Base-by-base conservation (phyloP, 495 filamentous ascomycete genomes). In the Opeltia flavorubescens region DNA sequence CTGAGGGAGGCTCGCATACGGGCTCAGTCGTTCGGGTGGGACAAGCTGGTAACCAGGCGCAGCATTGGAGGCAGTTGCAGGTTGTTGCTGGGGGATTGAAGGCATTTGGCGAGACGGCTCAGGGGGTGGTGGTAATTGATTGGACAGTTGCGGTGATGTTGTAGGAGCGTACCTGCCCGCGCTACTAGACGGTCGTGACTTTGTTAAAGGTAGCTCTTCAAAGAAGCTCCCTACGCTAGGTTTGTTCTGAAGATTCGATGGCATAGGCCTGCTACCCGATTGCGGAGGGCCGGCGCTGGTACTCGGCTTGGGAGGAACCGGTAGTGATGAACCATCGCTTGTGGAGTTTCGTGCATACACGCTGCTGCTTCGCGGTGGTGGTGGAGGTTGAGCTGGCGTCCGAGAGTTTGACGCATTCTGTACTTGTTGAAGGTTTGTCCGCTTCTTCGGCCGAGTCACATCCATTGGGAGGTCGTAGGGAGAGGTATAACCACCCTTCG, bases 381-480 rank as follows among this genome's bases (percentile, higher is more conserved):
- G 66, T 18, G 61, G 62, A 18, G 71, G 68, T 28, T 68, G 65
- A 15, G 68, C 67, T 5, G 68, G 62, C 40, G 54, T 45, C 46
- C 54, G 34, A 53, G 51, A 36, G 59, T 61, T 39, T 38, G 54
- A 50, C 15, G 17, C 43, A 27, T 27, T 44, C 36, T 43, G 48
- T 56, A 62, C 44, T 30, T 67, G 65, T 34, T 66, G 66, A 43
- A 61, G 62, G 46, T 65, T 74, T 40, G 61, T 59, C 46, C 74
- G 63, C 66, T 76, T 77, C 59, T 66, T 63, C 75, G 81, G 81
- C 45, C 76, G 76, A 15, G 80, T 71, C 13, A 95, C 71, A 40
- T 94, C 89, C 64, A 93, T 86, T 2, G 91, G 91, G 3, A 98
- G 73, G 62, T 98, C 91, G 54, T 94, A 98, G 3, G 91, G 91